Conservation (phyloP, 192 early-diverging fungal genomes). For the Physocladia obscura region DNA sequence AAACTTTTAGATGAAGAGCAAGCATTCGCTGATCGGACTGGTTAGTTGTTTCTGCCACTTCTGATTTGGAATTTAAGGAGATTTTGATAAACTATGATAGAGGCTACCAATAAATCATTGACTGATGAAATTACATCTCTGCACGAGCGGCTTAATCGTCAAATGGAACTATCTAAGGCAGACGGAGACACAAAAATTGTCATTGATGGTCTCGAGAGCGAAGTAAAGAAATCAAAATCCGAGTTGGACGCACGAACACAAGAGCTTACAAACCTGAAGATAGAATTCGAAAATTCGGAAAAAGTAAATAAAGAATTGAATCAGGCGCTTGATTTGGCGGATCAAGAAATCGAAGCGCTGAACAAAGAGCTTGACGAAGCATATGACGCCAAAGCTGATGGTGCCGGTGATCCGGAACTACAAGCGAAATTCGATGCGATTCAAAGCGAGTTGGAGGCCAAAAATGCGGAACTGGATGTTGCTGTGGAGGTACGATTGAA, state of each 20-base stretch:
- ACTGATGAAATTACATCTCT: slow-evolving; percentile 10
- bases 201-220: slow-evolving; percentile 1
- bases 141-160: slow-evolving; percentile 4
- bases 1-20: slow-evolving; percentile 5
- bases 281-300: slow-evolving; percentile 7
- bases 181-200: slow-evolving; percentile 15
- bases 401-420: not conserved
- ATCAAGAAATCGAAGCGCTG: slow-evolving; percentile 24
- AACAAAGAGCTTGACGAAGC: slow-evolving; percentile 16
- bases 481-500: slow-evolving; percentile 3
- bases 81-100: too few species aligned
- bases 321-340: slow-evolving; percentile 2
- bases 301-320: slow-evolving; percentile 22
- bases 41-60: not conserved
- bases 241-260: not conserved
- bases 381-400: not conserved
- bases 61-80: too few species aligned
- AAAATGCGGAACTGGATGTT: slow-evolving; percentile 5
- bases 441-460: not conserved
- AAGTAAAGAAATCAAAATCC: not conserved
- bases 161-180: slow-evolving; percentile 6
- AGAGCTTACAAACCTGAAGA: not conserved
- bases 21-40: not conserved
- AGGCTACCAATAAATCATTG: slow-evolving; percentile 15
- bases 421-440: not conserved